Conservation (phyloP, 164 flowering plant genomes). For the Umbilicus rupestris region DNA sequence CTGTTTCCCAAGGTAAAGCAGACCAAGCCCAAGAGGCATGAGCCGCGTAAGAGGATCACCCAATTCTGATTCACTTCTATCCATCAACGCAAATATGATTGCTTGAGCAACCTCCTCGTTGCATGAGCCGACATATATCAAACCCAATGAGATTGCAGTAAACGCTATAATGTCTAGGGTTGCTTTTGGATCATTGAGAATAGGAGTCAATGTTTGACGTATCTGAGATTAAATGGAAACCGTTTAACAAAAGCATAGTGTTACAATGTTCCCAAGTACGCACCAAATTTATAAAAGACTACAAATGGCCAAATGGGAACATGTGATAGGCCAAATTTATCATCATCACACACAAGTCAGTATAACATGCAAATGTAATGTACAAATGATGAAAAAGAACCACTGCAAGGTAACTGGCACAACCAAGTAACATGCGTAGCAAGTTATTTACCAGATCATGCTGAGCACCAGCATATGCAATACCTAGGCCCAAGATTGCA, state of each 20-base stretch:
- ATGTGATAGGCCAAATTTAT: too few relatives aligned
- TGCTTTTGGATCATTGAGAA: slow-evolving; percentile 66
- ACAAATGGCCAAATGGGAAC: neutral
- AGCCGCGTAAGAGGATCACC: slow-evolving; percentile 76
- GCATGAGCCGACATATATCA: slow-evolving; percentile 90
- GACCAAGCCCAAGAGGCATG: slow-evolving; percentile 87
- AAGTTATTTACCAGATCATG: slow-evolving; percentile 50
- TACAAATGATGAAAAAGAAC: neutral
- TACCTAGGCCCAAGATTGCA: slow-evolving; percentile 90
- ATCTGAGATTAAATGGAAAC: too few relatives aligned
- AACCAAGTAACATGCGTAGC: too few relatives aligned
- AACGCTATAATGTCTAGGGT: slow-evolving; percentile 88
- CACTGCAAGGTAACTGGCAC: neutral
- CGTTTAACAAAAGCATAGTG: neutral
- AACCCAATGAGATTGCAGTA: slow-evolving; percentile 81
- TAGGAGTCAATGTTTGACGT: slow-evolving; percentile 42
- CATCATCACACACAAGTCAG: neutral
- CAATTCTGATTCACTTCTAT: slow-evolving; percentile 74
- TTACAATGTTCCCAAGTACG: neutral
- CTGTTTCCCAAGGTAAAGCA: slow-evolving; percentile 96
- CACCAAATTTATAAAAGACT: neutral
- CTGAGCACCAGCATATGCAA: slow-evolving; percentile 92
- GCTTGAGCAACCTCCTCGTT: slow-evolving; percentile 94
- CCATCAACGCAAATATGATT: slow-evolving; percentile 87
- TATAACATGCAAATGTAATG: neutral